Evolutionary conservation across 371 early-diverging fungal species (phyloP), one percentile per base, ranked within the genome.

Genomic region (Gilbertella persicaria): DNA sequence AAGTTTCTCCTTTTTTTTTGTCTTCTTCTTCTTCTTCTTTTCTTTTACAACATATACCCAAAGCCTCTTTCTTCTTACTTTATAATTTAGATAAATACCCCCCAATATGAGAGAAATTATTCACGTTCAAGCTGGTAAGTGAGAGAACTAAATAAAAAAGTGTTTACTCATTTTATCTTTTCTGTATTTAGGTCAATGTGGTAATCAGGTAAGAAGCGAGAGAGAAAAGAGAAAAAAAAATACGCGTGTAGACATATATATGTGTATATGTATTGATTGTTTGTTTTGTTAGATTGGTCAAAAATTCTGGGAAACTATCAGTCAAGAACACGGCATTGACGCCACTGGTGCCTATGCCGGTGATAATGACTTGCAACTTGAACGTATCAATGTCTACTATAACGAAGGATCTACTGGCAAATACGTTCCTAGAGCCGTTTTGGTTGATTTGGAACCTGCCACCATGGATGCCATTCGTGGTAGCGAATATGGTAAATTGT

Each of bases 401-500:
- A 97, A 95, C 75, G 97, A 99, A 77, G 91, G 93, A 38, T 67
- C 75, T 41, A 71, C 75, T 54, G 87, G 84, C 62, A 90, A 92
- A 73, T 93, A 93, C 53, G 88, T 88, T 39, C 99, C 99, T 16
- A 67, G 99, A 63, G 95, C 99, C 21, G 96, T 99, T 63, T 80
- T 99, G 30, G 94, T 99, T 37, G 99, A 99, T 76, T 79, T 99
- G 25, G 99, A 99, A 80, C 99, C 99, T 38, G 99, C 98, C 39
- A 97, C 98, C 52, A 96, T 99, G 91, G 99, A 98, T 66, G 85
- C 92, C 41, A 89, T 97, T 62, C 90, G 83, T 71, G 64, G 82
- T 37, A 71, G 87, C 33, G 67, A 79, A n/a, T 84, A 80, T 50
- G 87, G 87, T 26, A 63, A 77, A 40, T 69, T 94, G 21, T 94